phyloP scores from a whole-genome alignment of 2,329 filamentous ascomycete species.

The Neonectria hederae region DNA sequence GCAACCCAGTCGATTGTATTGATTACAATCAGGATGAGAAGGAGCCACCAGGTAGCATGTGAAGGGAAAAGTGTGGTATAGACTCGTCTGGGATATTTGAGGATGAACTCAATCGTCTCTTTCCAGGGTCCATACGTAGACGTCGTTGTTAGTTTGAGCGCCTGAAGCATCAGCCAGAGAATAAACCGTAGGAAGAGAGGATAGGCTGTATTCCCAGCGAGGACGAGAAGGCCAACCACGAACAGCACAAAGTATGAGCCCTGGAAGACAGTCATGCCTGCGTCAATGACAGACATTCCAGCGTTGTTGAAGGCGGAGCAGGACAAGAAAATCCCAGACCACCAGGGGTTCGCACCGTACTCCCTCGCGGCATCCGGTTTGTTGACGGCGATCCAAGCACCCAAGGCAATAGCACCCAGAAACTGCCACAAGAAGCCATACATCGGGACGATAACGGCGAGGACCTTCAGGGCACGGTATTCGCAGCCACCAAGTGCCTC shows the following conservation, averaged over 20 bases:
- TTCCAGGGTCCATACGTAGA: constrained; percentile 53
- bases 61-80: constrained; percentile 73
- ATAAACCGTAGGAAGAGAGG: constrained; percentile 70
- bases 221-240: constrained; percentile 65
- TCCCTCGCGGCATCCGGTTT: constrained; percentile 56
- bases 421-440: constrained; percentile 70
- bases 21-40: constrained; percentile 67
- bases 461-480: constrained; percentile 68
- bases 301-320: constrained; percentile 76
- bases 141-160: constrained; percentile 51
- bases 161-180: constrained; percentile 62
- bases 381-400: constrained; percentile 67
- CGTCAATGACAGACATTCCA: constrained; percentile 74
- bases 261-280: constrained; percentile 71
- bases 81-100: constrained; percentile 65
- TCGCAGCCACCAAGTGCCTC: constrained; percentile 70
- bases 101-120: constrained; percentile 62
- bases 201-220: constrained; percentile 74
- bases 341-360: constrained; percentile 73
- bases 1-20: constrained; percentile 72
- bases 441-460: constrained; percentile 67
- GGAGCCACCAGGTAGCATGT: constrained; percentile 71
- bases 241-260: constrained; percentile 60
- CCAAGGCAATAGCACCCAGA: constrained; percentile 66
- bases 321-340: constrained; percentile 74